Evolutionary conservation across 1,284 basidiomycete species (phyloP).

Genomic region (Phenoliferia sp.): DNA sequence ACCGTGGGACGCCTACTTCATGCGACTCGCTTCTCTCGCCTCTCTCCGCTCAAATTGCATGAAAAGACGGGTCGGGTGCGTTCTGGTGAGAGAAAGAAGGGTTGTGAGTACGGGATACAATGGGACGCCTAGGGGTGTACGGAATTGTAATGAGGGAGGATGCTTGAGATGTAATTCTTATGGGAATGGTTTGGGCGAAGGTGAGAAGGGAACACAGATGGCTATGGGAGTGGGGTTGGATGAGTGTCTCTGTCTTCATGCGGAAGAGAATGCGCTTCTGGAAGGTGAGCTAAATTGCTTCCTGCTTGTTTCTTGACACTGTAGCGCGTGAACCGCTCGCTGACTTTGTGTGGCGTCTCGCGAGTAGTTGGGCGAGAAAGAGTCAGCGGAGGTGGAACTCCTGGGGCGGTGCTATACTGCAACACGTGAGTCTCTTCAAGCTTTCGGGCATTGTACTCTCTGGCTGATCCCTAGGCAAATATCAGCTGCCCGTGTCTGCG

Average conservation of each 20-base stretch:
- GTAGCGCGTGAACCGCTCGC: conserved; percentile 16
- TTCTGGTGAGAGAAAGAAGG: conserved; percentile 55
- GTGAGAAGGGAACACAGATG: background rate
- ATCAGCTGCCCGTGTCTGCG: conserved; percentile 89
- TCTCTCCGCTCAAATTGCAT: conserved; percentile 78
- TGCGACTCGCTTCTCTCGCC: conserved; percentile 85
- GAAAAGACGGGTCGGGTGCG: conserved; percentile 62
- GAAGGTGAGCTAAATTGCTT: conserved; percentile 72
- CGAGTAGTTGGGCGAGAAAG: conserved; percentile 33
- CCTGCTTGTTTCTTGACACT: background rate
- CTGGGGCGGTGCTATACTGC: conserved; percentile 79
- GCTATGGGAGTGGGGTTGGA: conserved; percentile 49
- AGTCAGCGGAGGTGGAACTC: conserved; percentile 47
- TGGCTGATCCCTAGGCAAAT: background rate
- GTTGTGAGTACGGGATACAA: conserved; percentile 98
- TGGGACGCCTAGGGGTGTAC: conserved; percentile 84
- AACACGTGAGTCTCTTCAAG: conserved; percentile 56
- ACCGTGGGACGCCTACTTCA: conserved; percentile 92
- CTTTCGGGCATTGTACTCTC: no score
- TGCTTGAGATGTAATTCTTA: conserved; percentile 68
- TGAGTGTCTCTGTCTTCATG: conserved; percentile 92
- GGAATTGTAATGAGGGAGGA: conserved; percentile 82
- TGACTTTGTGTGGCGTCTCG: background rate
- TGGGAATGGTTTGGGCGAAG: conserved; percentile 23
- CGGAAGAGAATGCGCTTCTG: conserved; percentile 94